phyloP scores from a whole-genome alignment of 345 rosid genomes.

The Theobroma cacao region DNA sequence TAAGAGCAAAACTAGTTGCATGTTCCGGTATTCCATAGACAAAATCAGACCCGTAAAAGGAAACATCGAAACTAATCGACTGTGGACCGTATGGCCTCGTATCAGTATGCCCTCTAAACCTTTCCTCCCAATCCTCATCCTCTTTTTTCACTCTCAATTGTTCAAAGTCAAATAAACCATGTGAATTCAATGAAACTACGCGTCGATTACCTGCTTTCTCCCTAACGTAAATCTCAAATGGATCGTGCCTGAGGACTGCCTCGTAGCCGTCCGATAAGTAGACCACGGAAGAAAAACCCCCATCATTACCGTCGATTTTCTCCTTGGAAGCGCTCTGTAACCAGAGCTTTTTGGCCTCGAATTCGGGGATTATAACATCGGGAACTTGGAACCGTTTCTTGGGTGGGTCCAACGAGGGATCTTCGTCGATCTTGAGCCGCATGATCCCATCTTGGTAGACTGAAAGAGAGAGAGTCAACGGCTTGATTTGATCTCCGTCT shows the following conservation, averaged over 20 bases:
- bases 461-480: slow-evolving; percentile 69
- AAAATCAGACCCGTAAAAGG: slow-evolving; percentile 80
- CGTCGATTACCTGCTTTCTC: slow-evolving; percentile 50
- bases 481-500: slow-evolving; percentile 44
- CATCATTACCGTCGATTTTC: slow-evolving; percentile 53
- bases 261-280: slow-evolving; percentile 66
- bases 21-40: slow-evolving; percentile 93
- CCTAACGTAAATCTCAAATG: slow-evolving; percentile 78
- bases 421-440: slow-evolving; percentile 85
- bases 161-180: slow-evolving; percentile 89
- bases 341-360: slow-evolving; percentile 73
- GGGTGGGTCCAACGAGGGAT: slow-evolving; percentile 49
- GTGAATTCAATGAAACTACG: slow-evolving; percentile 71
- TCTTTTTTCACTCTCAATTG: slow-evolving; percentile 65
- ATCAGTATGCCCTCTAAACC: slow-evolving; percentile 73
- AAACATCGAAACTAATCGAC: slow-evolving; percentile 90
- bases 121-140: slow-evolving; percentile 91
- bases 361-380: slow-evolving; percentile 63
- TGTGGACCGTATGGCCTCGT: slow-evolving; percentile 87
- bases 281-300: slow-evolving; percentile 51
- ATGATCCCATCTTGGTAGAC: slow-evolving; percentile 61
- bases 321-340: slow-evolving; percentile 49
- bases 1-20: slow-evolving; percentile 81
- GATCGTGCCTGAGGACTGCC: slow-evolving; percentile 83
- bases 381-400: slow-evolving; percentile 84